A percentile compares a stretch with the other conserved stretches of the same genome.
Evolutionary conservation across 176 grass and related monocot genomes (phyloP).

Genomic region (Musa troglodytarum): DNA sequence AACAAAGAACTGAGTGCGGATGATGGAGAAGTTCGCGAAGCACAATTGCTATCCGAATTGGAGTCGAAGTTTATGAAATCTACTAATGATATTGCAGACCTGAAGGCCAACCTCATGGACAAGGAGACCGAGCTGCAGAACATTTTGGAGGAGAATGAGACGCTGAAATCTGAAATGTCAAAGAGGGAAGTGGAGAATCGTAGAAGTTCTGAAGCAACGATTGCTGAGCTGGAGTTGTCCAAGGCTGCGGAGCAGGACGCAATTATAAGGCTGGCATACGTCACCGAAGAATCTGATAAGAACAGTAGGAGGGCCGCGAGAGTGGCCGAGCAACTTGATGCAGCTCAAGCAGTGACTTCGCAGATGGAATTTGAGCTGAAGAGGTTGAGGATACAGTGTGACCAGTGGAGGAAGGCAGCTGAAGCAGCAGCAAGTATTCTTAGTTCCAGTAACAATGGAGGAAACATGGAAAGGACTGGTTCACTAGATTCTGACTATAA

Average conservation of each 20-base stretch:
- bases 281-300: slow-evolving; percentile 82
- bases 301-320: slow-evolving; percentile 50
- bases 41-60: slow-evolving; percentile 31
- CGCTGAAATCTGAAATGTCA: slow-evolving; percentile 28
- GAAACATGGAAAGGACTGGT: slow-evolving; percentile 52
- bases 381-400: slow-evolving; percentile 67
- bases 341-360: slow-evolving; percentile 29
- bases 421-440: slow-evolving; percentile 54
- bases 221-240: slow-evolving; percentile 71
- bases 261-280: slow-evolving; percentile 51
- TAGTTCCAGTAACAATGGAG: slow-evolving; percentile 9
- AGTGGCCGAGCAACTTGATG: slow-evolving; percentile 64
- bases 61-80: slow-evolving; percentile 68
- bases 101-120: slow-evolving; percentile 76
- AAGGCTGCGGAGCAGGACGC: slow-evolving; percentile 77
- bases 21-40: not conserved
- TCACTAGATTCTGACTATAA: slow-evolving; percentile 63
- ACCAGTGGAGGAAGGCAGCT: slow-evolving; percentile 95
- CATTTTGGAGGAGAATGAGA: slow-evolving; percentile 64
- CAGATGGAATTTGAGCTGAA: slow-evolving; percentile 73
- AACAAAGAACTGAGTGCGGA: slow-evolving; percentile 6
- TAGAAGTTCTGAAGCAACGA: slow-evolving; percentile 36
- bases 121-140: slow-evolving; percentile 82
- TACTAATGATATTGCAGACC: slow-evolving; percentile 29
- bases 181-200: slow-evolving; percentile 31